phyloP scores from a whole-genome alignment of 768 basidiomycete species.

The Trametes cubensis region DNA sequence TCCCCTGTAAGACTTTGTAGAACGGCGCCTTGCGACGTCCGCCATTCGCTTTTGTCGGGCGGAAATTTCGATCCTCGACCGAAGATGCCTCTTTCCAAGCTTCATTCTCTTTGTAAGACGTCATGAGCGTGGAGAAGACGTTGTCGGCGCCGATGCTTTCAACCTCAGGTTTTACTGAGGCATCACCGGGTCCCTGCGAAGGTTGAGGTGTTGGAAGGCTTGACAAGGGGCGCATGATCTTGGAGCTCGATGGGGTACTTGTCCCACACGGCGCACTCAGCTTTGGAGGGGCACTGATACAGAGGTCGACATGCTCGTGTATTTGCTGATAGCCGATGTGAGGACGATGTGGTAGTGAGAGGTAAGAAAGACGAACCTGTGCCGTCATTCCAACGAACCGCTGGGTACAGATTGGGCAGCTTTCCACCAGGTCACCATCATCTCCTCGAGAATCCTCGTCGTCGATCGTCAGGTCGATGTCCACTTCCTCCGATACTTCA shows the following conservation, averaged over 20 bases:
- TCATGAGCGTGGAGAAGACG: constrained; percentile 86
- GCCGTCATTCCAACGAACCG: constrained; percentile 31
- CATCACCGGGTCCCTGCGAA: constrained; percentile 10
- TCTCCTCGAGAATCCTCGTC: constrained; percentile 12
- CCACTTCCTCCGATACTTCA: constrained; percentile 35
- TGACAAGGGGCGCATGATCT: constrained; percentile 24
- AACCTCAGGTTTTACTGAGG: constrained; percentile 2
- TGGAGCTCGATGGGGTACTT: constrained; percentile 7
- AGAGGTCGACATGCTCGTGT: constrained; percentile 58
- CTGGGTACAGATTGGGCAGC: constrained; percentile 38
- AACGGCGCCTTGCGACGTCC: constrained; percentile 83
- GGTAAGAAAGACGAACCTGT: constrained; percentile 29
- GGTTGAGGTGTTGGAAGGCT: constrained; percentile 27
- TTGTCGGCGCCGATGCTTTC: constrained; percentile 25
- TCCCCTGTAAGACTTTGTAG: constrained; percentile 93
- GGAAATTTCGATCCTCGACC: constrained; percentile 51
- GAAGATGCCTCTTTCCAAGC: constrained; percentile 81
- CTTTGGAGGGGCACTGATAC: constrained; percentile 45
- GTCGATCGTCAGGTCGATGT: constrained; percentile 31
- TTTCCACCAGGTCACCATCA: constrained; percentile 19
- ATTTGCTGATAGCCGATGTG: constrained; percentile 44
- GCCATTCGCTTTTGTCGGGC: constrained; percentile 49
- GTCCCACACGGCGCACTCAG: not conserved
- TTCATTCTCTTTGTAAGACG: constrained; percentile 77
- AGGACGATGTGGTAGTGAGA: not conserved